Conservation (phyloP, 768 basidiomycete species). For the Artomyces pyxidatus region DNA sequence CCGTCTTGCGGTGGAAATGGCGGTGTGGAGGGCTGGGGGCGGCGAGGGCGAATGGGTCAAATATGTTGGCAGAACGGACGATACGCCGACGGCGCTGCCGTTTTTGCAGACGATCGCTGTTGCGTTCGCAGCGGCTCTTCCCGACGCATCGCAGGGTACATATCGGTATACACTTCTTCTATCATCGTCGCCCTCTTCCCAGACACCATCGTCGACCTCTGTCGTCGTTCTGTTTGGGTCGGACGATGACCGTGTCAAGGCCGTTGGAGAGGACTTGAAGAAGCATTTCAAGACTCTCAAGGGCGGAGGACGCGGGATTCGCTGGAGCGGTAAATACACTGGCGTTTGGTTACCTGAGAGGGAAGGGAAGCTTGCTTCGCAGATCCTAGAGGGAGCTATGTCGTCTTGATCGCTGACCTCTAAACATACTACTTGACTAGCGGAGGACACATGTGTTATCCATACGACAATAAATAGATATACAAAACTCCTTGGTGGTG, state of each 20-base stretch:
- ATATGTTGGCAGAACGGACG: constrained; percentile 54
- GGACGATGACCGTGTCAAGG: constrained; percentile 52
- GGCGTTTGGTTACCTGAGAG: constrained; percentile 53
- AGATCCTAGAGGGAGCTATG: not conserved
- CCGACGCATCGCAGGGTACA: constrained; percentile 18
- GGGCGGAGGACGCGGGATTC: constrained; percentile 70
- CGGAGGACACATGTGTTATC: not conserved
- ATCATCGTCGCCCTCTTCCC: constrained; percentile 55
- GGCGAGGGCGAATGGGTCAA: constrained; percentile 31
- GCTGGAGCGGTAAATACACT: constrained; percentile 68
- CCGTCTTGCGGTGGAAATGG: constrained; percentile 31
- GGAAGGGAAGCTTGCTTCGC: constrained; percentile 30
- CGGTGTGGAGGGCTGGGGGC: constrained; percentile 15
- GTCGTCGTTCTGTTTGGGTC: constrained; percentile 55
- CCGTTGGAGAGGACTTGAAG: constrained; percentile 48
- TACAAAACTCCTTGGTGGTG: constrained; percentile 4
- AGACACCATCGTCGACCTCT: constrained; percentile 38
- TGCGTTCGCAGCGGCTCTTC: constrained; percentile 28
- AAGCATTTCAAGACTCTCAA: constrained; percentile 47
- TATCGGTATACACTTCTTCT: constrained; percentile 39
- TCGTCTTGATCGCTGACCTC: not conserved
- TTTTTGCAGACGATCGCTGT: constrained; percentile 53
- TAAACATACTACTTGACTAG: not conserved
- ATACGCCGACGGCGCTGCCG: constrained; percentile 46
- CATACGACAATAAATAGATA: not conserved